Evolutionary conservation across 2,329 filamentous ascomycete genomes (phyloP).

Genomic region (Neofusicoccum laricinum): DNA sequence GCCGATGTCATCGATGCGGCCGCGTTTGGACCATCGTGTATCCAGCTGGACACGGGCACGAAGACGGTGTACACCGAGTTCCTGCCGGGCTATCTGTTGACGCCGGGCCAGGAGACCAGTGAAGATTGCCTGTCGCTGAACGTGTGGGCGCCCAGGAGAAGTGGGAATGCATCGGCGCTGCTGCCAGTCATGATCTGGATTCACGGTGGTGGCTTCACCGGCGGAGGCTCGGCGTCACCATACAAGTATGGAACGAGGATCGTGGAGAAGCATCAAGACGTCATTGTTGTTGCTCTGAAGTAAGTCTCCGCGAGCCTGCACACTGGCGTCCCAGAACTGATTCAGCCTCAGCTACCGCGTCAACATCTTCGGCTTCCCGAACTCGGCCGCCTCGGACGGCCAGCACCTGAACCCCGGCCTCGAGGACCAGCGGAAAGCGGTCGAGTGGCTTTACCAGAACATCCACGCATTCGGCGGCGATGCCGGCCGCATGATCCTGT

Average conservation of each 20-base stretch:
- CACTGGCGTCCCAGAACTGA: constrained; percentile 33
- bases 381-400: constrained; percentile 33
- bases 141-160: constrained; percentile 29
- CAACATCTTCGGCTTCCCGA: constrained; percentile 36
- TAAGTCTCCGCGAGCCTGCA: constrained; percentile 33
- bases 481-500: constrained; percentile 35
- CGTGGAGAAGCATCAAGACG: constrained; percentile 36
- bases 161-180: constrained; percentile 19
- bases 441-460: constrained; percentile 40
- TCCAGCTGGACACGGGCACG: constrained; percentile 22
- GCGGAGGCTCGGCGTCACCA: constrained; percentile 34
- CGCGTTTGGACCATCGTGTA: constrained; percentile 25
- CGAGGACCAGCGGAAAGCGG: constrained; percentile 38
- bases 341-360: constrained; percentile 46
- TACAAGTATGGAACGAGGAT: constrained; percentile 35
- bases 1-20: constrained; percentile 21
- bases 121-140: constrained; percentile 33
- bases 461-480: constrained; percentile 40
- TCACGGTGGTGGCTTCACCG: constrained; percentile 42
- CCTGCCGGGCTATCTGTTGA: constrained; percentile 23
- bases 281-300: constrained; percentile 44
- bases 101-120: constrained; percentile 22
- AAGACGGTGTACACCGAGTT: constrained; percentile 24
- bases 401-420: constrained; percentile 36
- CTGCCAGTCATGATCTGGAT: constrained; percentile 42